phyloP scores from a whole-genome alignment of 2,329 filamentous ascomycete genomes.

The Arthrobotrys conoides region DNA sequence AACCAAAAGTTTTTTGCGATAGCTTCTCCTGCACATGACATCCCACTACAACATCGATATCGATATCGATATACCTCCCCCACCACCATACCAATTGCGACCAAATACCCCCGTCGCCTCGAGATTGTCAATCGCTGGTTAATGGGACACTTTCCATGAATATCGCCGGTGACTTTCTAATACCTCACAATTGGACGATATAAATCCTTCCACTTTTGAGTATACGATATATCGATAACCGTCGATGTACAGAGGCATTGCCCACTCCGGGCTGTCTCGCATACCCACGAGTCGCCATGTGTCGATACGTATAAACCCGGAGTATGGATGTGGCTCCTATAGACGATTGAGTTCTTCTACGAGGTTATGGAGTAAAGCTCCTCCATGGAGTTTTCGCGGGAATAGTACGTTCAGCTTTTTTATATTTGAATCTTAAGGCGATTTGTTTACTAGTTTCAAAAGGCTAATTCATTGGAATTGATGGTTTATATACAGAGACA shows the following conservation, averaged over 20 bases:
- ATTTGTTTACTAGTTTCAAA: too few species aligned
- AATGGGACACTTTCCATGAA: background rate
- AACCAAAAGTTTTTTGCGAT: slow-evolving; percentile 25
- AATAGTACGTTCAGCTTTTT: slow-evolving; percentile 11
- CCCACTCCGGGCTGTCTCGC: slow-evolving; percentile 56
- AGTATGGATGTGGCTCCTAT: background rate
- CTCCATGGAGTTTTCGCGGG: slow-evolving; percentile 35
- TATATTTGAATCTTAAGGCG: too few species aligned
- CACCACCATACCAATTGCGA: background rate
- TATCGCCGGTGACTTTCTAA: background rate
- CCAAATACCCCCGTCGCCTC: background rate
- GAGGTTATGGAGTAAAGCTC: background rate
- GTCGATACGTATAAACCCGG: background rate
- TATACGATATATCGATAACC: slow-evolving; percentile 1
- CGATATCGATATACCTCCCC: too few species aligned
- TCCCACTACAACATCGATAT: slow-evolving; percentile 15
- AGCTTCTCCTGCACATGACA: background rate
- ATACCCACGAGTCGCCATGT: slow-evolving; percentile 42
- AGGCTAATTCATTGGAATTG: background rate
- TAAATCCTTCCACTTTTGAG: background rate
- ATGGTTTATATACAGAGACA: background rate
- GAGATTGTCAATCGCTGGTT: background rate
- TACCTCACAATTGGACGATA: slow-evolving; percentile 16
- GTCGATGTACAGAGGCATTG: slow-evolving; percentile 59
- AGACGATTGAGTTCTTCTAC: slow-evolving; percentile 17